Conservation (phyloP, 371 early-diverging fungal species). For the Mortierella sp. region DNA sequence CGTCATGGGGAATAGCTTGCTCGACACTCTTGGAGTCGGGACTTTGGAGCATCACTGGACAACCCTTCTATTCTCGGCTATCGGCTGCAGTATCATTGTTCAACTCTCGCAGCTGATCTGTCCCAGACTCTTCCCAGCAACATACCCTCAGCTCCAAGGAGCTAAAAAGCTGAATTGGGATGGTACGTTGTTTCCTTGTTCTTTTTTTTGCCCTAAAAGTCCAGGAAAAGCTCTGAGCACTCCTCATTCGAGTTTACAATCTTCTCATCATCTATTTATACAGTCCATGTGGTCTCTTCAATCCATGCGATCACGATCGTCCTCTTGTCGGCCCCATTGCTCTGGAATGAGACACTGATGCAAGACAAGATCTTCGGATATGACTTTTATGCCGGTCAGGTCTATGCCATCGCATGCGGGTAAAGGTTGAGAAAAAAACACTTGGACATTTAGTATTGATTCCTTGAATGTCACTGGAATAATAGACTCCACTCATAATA, state of each 20-base stretch:
- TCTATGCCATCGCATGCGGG: constrained; percentile 88
- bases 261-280: not conserved
- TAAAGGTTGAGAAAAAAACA: constrained; percentile 57
- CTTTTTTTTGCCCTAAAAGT: too few relatives aligned
- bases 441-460: too few relatives aligned
- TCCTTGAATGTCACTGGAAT: too few relatives aligned
- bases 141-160: constrained; percentile 69
- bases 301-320: constrained; percentile 70
- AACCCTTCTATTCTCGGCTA: constrained; percentile 54
- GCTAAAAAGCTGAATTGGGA: constrained; percentile 59
- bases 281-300: constrained; percentile 74
- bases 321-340: constrained; percentile 70
- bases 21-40: constrained; percentile 52
- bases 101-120: constrained; percentile 67
- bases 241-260: not conserved
- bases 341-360: constrained; percentile 71
- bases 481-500: too few relatives aligned
- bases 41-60: constrained; percentile 61
- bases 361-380: constrained; percentile 84
- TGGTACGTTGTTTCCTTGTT: too few relatives aligned
- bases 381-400: constrained; percentile 73
- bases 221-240: not conserved
- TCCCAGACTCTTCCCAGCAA: constrained; percentile 69
- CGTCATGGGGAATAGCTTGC: constrained; percentile 5
- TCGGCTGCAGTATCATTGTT: constrained; percentile 66